These are phyloP conservation scores for Beauveria caledonica DNA, from an alignment of 2,329 filamentous ascomycete species.

Conservation along the genomic window DNA sequence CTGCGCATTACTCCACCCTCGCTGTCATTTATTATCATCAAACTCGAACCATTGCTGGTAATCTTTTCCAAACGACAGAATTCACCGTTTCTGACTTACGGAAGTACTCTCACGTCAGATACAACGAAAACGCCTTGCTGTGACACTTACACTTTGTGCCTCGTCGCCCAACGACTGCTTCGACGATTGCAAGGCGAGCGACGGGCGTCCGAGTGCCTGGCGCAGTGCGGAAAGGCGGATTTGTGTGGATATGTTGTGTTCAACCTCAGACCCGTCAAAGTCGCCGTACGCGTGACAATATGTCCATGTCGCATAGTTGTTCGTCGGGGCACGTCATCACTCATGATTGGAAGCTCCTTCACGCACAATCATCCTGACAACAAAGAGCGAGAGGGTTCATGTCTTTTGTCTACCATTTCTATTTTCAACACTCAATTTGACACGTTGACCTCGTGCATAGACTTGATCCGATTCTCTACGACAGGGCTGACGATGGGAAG, in stretches of 20 bases:
- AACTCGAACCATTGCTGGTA: not conserved
- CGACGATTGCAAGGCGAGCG: conserved; percentile 17
- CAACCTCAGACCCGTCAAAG: conserved; percentile 15
- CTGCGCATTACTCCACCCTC: not conserved
- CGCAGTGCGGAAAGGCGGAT: conserved; percentile 19
- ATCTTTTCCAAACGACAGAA: too few species aligned
- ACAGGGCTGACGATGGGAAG: not conserved
- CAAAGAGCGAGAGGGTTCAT: not conserved
- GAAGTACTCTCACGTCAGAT: too few species aligned
- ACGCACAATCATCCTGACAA: not conserved
- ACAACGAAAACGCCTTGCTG: too few species aligned
- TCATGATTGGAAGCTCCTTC: not conserved
- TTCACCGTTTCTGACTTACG: too few species aligned
- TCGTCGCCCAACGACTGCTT: conserved; percentile 19
- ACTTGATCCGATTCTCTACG: not conserved
- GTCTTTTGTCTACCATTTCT: not conserved
- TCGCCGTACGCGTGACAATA: conserved; percentile 15
- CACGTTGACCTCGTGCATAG: conserved; percentile 17
- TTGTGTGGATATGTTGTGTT: conserved; percentile 22
- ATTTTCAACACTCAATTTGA: not conserved
- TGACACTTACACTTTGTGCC: not conserved
- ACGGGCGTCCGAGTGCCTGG: conserved; percentile 19
- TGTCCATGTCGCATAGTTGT: not conserved
- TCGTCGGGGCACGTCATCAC: not conserved
- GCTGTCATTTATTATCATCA: not conserved